Evolutionary conservation across 2,329 filamentous ascomycete genomes (phyloP).

Genomic region (Trichoderma harzianum): DNA sequence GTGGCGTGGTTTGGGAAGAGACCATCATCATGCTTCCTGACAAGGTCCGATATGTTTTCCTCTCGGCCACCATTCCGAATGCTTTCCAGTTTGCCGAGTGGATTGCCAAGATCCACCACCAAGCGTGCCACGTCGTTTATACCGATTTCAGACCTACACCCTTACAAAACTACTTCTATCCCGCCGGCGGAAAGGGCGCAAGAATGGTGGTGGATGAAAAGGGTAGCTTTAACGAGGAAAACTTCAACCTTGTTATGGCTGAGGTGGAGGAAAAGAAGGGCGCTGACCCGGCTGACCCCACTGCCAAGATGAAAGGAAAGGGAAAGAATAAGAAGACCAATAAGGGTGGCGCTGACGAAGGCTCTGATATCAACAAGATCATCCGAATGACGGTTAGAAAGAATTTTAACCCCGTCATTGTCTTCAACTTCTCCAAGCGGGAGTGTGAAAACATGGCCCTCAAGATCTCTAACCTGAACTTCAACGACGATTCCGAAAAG

Average conservation of each 20-base stretch:
- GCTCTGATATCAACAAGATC: slow-evolving; percentile 91
- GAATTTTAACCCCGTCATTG: slow-evolving; percentile 95
- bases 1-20: slow-evolving; percentile 98
- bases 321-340: slow-evolving; percentile 90
- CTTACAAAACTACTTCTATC: slow-evolving; percentile 97
- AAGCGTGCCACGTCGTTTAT: slow-evolving; percentile 98
- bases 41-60: slow-evolving; percentile 97
- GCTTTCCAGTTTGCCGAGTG: slow-evolving; percentile 99
- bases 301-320: slow-evolving; percentile 77
- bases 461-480: slow-evolving; percentile 79
- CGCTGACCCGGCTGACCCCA: slow-evolving; percentile 73
- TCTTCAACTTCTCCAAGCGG: slow-evolving; percentile 98
- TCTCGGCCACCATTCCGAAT: slow-evolving; percentile 97
- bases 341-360: slow-evolving; percentile 75
- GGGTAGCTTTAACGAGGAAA: slow-evolving; percentile 91
- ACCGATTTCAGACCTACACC: slow-evolving; percentile 97
- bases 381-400: slow-evolving; percentile 98
- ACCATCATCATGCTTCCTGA: slow-evolving; percentile 97
- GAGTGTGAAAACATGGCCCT: slow-evolving; percentile 91
- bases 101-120: slow-evolving; percentile 96
- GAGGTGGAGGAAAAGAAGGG: slow-evolving; percentile 85
- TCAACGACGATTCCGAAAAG: slow-evolving; percentile 96
- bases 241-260: slow-evolving; percentile 95
- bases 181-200: slow-evolving; percentile 86
- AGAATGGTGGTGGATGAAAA: slow-evolving; percentile 96